phyloP scores from a whole-genome alignment of 176 grass and related monocot species.

The Ensete glaucum region DNA sequence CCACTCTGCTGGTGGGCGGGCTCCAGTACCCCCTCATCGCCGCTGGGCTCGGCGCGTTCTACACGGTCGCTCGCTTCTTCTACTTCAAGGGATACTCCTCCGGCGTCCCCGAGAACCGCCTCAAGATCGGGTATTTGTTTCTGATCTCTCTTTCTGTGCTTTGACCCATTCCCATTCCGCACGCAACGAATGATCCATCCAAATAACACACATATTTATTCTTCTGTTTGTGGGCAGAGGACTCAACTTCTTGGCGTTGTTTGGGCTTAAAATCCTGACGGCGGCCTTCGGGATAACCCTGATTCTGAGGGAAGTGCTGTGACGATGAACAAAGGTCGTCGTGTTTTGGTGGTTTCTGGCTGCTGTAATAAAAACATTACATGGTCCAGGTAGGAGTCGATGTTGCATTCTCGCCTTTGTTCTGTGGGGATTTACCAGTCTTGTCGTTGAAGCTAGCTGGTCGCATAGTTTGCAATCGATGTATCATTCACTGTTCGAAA shows the following conservation, averaged over 20 bases:
- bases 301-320: constrained; percentile 46
- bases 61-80: constrained; percentile 75
- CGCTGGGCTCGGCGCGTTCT: constrained; percentile 47
- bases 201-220: background rate
- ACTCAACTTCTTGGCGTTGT: constrained; percentile 56
- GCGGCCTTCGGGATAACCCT: constrained; percentile 75
- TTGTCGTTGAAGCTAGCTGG: too few relatives aligned
- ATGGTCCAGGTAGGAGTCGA: too few relatives aligned
- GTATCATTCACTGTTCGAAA: too few relatives aligned
- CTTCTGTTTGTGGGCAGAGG: constrained; percentile 26
- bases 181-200: background rate
- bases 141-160: background rate
- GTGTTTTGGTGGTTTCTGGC: too few relatives aligned
- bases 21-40: constrained; percentile 69
- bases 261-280: constrained; percentile 66
- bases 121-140: constrained; percentile 70
- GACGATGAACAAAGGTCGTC: background rate
- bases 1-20: constrained; percentile 63
- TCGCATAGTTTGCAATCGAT: too few relatives aligned
- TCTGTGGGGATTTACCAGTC: too few relatives aligned
- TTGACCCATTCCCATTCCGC: background rate
- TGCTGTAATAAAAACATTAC: too few relatives aligned
- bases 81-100: constrained; percentile 96
- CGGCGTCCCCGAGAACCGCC: constrained; percentile 68
- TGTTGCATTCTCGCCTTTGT: too few relatives aligned